A percentile compares a stretch with the other conserved stretches of the same genome.
Conservation (phyloP, 305 asterid species). For the Rubia balearica region DNA sequence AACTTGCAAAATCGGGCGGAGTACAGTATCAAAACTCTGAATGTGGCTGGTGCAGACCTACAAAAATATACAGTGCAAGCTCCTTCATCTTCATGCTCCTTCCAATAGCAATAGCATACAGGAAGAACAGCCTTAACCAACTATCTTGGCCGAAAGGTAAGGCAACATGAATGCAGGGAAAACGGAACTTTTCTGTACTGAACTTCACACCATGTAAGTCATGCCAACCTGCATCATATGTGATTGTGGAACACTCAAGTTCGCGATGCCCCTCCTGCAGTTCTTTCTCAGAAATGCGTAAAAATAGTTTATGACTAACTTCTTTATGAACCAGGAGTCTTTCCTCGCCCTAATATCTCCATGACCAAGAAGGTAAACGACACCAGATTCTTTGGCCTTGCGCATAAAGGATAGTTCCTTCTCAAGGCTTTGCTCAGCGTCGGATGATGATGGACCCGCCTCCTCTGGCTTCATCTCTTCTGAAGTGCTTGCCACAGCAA, state of each 20-base stretch:
- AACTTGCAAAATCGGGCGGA: neutral
- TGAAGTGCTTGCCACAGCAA: conserved; percentile 40
- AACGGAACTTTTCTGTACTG: neutral
- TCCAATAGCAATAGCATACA: neutral
- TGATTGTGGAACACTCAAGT: conserved; percentile 87
- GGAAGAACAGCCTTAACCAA: neutral
- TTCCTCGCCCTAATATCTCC: conserved; percentile 94
- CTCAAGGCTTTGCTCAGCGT: conserved; percentile 81
- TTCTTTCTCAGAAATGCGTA: conserved; percentile 92
- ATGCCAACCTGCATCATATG: conserved; percentile 91
- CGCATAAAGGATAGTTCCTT: conserved; percentile 86
- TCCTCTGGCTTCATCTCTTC: conserved; percentile 40
- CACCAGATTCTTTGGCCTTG: conserved; percentile 89
- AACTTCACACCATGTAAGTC: conserved; percentile 89
- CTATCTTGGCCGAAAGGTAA: conserved; percentile 1
- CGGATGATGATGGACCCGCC: conserved; percentile 38
- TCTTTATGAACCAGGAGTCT: conserved; percentile 94
- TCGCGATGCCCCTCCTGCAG: conserved; percentile 86
- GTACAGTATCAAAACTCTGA: neutral
- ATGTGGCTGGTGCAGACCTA: neutral
- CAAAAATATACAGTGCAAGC: neutral
- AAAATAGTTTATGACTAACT: conserved; percentile 84
- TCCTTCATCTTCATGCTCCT: neutral
- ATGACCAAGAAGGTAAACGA: conserved; percentile 94
- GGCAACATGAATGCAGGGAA: neutral